Evolutionary conservation across 345 rosid genomes (phyloP).

Genomic region (Raphanus sativus): DNA sequence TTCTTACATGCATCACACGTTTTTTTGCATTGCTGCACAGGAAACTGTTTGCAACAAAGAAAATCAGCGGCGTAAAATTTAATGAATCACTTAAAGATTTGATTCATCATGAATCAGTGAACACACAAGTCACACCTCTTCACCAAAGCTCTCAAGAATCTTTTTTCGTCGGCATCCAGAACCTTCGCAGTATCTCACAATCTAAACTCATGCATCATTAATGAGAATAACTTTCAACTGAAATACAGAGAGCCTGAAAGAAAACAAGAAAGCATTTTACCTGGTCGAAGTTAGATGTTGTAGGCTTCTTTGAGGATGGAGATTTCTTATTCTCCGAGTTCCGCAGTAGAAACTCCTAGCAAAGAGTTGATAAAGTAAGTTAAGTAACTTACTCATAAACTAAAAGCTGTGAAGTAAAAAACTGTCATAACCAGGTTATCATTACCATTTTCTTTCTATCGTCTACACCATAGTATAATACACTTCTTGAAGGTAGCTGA

Average conservation of each 20-base stretch:
- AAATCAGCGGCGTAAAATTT: background rate
- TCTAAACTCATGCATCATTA: slow-evolving; percentile 47
- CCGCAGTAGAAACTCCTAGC: slow-evolving; percentile 80
- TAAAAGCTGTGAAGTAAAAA: slow-evolving; percentile 14
- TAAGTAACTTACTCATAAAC: slow-evolving; percentile 13
- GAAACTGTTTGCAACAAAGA: slow-evolving; percentile 47
- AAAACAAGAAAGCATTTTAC: slow-evolving; percentile 39
- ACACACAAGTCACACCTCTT: slow-evolving; percentile 52
- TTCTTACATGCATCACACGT: slow-evolving; percentile 89
- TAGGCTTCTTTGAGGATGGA: slow-evolving; percentile 60
- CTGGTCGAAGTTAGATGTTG: slow-evolving; percentile 65
- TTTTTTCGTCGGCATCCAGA: slow-evolving; percentile 90
- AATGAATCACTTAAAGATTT: background rate
- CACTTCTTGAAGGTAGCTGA: slow-evolving; percentile 77
- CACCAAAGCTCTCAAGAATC: slow-evolving; percentile 89
- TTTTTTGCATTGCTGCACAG: slow-evolving; percentile 61
- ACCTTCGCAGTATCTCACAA: slow-evolving; percentile 86
- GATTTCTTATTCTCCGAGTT: slow-evolving; percentile 61
- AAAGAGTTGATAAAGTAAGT: slow-evolving; percentile 23
- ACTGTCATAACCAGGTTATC: too few species aligned
- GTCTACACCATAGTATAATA: slow-evolving; percentile 89
- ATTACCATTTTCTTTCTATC: slow-evolving; percentile 84
- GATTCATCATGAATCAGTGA: background rate
- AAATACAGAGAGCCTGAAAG: slow-evolving; percentile 2
- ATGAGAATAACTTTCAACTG: slow-evolving; percentile 20